Conservation (phyloP, 257 asterid species). For the Paraleonurus japonicus region DNA sequence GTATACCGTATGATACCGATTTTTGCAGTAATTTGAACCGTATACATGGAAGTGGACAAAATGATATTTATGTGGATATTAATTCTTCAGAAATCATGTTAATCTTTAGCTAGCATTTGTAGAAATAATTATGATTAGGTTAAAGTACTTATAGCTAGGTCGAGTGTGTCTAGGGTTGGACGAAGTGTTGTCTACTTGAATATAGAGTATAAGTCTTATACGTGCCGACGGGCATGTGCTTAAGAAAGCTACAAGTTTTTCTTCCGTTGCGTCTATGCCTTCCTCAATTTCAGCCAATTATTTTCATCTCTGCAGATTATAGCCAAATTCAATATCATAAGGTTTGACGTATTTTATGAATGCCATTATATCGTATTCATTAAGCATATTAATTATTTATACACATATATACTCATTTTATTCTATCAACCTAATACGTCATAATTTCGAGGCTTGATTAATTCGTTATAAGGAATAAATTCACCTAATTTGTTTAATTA, state of each 20-base stretch:
- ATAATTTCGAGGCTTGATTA: neutral
- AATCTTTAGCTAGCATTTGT: neutral
- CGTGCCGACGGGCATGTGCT: conserved; percentile 6
- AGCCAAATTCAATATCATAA: too few relatives aligned
- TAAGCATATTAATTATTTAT: neutral
- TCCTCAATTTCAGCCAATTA: neutral
- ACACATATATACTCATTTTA: too few relatives aligned
- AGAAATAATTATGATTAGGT: neutral
- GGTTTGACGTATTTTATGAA: too few relatives aligned
- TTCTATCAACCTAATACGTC: too few relatives aligned
- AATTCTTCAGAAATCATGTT: too few relatives aligned
- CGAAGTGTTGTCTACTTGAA: neutral
- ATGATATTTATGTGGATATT: neutral
- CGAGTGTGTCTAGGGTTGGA: neutral
- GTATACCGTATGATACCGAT: neutral
- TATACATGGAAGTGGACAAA: neutral
- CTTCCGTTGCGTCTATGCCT: conserved; percentile 21
- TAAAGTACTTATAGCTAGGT: neutral
- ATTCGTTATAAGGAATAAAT: too few relatives aligned
- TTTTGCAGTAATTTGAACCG: neutral
- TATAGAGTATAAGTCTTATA: neutral
- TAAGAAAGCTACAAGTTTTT: neutral
- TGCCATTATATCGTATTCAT: neutral
- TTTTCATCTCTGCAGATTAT: too few relatives aligned
- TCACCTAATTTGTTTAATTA: too few relatives aligned